Evolutionary conservation across 176 grass and related monocot species (phyloP), one percentile per base, ranked within the genome.

Genomic region (Aegilops sharonensis): DNA sequence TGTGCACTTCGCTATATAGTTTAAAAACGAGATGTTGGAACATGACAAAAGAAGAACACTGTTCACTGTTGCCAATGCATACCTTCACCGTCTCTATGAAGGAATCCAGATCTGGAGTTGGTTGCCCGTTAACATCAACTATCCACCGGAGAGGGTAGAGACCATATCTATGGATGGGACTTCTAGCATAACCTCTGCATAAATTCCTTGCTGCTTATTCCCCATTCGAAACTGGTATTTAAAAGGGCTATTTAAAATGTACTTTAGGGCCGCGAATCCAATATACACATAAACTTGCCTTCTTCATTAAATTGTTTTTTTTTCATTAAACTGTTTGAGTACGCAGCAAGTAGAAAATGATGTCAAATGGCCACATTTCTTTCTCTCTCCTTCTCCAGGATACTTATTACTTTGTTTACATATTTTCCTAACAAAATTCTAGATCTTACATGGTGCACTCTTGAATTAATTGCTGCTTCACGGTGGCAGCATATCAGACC

Each of bases 101-200:
- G 29, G 94, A 91, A 82, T 94, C 94, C 9, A 99, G 78, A 87
- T 99, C 90, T 68, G 94, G 89, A 75, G 97, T 99, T 77, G 66
- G 78, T 81, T 91, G 83, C 39, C 97, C 97, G 77, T 99, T 99
- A 68, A 99, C 72, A 89, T 99, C 94, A 69, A 99, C 81, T 82
- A 99, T 99, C 97, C 97, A 99, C 81, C 96, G 97, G 17, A 96
- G 92, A 79, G 97, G 94, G 83, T 99, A 96, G 20, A 99, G 94
- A 68, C 94, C 94, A 87, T 99, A 99, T 85, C 97, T 92, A 89
- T 96, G 94, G 61, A 94, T 94, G 3, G 97, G 97, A 84, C 97
- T 99, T 66, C 92, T 94, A 86, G 95, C 94, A 77, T 94, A 99
- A 94, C 97, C 94, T 94, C 97, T 99, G 91, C 63, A 88, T 40